Percentiles rank a stretch among this genome's conserved stretches.
Evolutionary conservation across 1,284 basidiomycete species (phyloP).

Genomic region (Sporisorium exsertum): DNA sequence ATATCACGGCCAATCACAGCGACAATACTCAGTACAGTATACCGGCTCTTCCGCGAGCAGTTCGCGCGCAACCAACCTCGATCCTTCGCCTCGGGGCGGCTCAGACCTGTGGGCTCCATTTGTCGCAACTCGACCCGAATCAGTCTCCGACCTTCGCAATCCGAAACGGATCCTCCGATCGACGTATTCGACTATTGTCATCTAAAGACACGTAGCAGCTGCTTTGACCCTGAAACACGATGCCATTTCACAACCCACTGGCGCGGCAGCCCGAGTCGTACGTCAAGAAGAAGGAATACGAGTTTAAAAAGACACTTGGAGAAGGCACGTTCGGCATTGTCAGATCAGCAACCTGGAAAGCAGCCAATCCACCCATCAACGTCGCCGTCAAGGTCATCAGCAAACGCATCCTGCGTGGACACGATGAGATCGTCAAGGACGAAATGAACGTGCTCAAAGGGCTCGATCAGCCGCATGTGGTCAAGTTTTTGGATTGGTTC

Average conservation of each 20-base stretch:
- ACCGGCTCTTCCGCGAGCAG: background rate
- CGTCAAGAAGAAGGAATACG: conserved; percentile 67
- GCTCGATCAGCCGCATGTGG: conserved; percentile 71
- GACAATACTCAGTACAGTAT: background rate
- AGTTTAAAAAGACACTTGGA: conserved; percentile 66
- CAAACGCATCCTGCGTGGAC: conserved; percentile 64
- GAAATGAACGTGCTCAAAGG: conserved; percentile 68
- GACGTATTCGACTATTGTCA: background rate
- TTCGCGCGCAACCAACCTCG: background rate
- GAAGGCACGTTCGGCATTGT: conserved; percentile 68
- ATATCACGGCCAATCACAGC: background rate
- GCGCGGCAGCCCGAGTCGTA: conserved; percentile 58
- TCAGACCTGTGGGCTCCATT: background rate
- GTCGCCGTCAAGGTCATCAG: conserved; percentile 68
- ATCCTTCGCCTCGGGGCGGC: background rate
- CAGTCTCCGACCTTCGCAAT: background rate
- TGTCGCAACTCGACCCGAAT: background rate
- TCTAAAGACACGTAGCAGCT: background rate
- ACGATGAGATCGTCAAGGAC: conserved; percentile 65
- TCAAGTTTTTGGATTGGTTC: conserved; percentile 72
- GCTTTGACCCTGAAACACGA: background rate
- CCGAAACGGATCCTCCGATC: background rate
- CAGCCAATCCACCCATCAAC: conserved; percentile 57
- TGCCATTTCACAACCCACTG: conserved; percentile 58
- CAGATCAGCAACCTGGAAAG: conserved; percentile 56